These are phyloP conservation scores for Corylus americana DNA, from an alignment of 306 rosid genomes.

Conservation along the genomic window DNA sequence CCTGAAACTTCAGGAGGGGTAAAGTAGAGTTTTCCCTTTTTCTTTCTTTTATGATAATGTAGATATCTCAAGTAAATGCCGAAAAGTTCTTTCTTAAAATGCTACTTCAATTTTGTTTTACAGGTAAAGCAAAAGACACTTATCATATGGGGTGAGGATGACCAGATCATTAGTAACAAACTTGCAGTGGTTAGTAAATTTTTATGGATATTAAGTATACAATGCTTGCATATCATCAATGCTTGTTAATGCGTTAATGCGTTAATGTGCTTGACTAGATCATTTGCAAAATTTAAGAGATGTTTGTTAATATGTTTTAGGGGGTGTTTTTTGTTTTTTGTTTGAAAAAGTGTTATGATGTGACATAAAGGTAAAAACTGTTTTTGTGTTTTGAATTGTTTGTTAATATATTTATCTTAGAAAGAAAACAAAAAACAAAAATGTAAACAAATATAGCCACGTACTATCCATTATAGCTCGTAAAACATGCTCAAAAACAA, in stretches of 20 bases:
- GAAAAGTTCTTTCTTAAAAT: background rate
- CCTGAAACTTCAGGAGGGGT: too few relatives aligned
- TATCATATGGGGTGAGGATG: conserved; percentile 95
- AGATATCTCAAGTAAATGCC: background rate
- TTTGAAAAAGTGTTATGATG: too few relatives aligned
- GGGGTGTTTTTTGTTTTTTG: too few relatives aligned
- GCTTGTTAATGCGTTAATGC: too few relatives aligned
- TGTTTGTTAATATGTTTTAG: too few relatives aligned
- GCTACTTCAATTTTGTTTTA: conserved; percentile 27
- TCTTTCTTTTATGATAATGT: background rate
- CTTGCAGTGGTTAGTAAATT: conserved; percentile 75
- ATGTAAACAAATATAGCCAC: background rate
- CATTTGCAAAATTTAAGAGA: too few relatives aligned
- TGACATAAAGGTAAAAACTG: too few relatives aligned
- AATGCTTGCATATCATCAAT: background rate
- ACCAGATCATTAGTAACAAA: conserved; percentile 72
- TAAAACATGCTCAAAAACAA: background rate
- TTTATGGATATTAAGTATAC: background rate
- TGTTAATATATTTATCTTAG: too few relatives aligned
- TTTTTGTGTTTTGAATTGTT: too few relatives aligned
- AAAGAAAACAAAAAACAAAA: too few relatives aligned
- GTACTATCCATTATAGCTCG: background rate
- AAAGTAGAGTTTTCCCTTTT: background rate
- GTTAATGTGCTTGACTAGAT: too few relatives aligned
- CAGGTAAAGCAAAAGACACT: conserved; percentile 90